Evolutionary conservation across 352 stramenopile genomes (phyloP), one percentile per base, ranked within the genome.

Genomic region (Globisporangium okanoganense): DNA sequence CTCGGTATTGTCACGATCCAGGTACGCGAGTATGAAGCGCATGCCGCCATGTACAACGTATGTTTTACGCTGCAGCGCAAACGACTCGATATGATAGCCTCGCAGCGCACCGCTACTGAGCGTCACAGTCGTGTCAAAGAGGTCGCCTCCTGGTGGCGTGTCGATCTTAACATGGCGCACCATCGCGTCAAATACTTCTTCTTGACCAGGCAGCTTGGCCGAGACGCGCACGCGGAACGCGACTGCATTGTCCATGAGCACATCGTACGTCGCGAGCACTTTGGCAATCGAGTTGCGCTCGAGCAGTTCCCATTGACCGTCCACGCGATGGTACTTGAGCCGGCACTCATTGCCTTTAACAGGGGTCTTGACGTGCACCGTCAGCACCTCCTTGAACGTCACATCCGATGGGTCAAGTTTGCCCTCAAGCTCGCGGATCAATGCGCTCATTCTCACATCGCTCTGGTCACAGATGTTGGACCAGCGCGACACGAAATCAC

Each of bases 261-360:
- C 29, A 22, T 55, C 49, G 35, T 76, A 79, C 13, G 58, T 73
- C 41, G 59, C 64, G 3, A 41, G 47, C 1, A 77, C 64, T 10
- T 43, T 12, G n/a, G 61, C 57, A 50, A 51, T 44, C 0, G 16
- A 48, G 36, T 71, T 67, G 10, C 40, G 36, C 3, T 55, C 55
- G 27, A 62, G 45, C 16, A 75, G 47, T 8, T 73, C 51, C 73
- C 73, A 82, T 9, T 73, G 35, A 3, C 70, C 69, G 27, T 75
- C 55, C 3, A 70, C 57, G n/a, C 75, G 56, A 44, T 63, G 56
- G 35, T 75, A 86, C 59, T 83, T 86, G 20, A 86, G 27, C 9
- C 74, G 59, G 29, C 31, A 38, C 29, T 55, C 14, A 12, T 24
- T 22, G 27, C 5, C 29, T 9, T 41, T 27, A 12, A 6, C 0